Percentiles rank a stretch among this genome's conserved stretches.
These are phyloP conservation scores for Medicago arabica DNA, from an alignment of 306 rosid genomes.

Conservation along the genomic window DNA sequence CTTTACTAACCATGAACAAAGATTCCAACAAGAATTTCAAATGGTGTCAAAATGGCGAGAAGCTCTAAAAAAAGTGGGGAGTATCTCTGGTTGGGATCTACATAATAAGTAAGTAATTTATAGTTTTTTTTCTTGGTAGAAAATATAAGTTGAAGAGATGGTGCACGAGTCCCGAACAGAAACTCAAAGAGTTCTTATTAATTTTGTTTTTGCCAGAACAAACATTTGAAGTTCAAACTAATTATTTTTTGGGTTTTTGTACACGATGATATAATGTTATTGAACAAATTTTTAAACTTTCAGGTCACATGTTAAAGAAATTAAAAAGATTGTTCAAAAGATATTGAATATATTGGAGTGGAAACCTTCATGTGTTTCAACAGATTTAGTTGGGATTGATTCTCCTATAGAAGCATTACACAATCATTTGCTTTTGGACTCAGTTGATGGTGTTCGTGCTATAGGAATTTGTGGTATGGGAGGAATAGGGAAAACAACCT, in stretches of 20 bases:
- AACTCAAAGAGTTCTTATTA: too few species aligned
- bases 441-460: slow-evolving; percentile 15
- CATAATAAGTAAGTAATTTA: too few species aligned
- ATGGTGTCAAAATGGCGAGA: too few species aligned
- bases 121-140: too few species aligned
- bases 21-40: too few species aligned
- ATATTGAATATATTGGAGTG: neutral
- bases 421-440: slow-evolving; percentile 1
- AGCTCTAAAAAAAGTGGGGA: too few species aligned
- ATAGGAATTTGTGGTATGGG: slow-evolving; percentile 37
- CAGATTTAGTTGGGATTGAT: slow-evolving; percentile 40
- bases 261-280: neutral
- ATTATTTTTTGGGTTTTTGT: neutral
- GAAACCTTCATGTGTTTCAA: neutral
- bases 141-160: too few species aligned
- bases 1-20: too few species aligned
- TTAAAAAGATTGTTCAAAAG: slow-evolving; percentile 7
- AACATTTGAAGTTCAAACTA: too few species aligned
- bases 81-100: too few species aligned
- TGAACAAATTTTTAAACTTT: neutral
- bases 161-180: too few species aligned
- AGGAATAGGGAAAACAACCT: slow-evolving; percentile 42
- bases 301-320: neutral
- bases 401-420: slow-evolving; percentile 23
- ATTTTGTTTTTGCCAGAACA: too few species aligned